Conservation (phyloP, 306 rosid species). For the Sindora glabra region DNA sequence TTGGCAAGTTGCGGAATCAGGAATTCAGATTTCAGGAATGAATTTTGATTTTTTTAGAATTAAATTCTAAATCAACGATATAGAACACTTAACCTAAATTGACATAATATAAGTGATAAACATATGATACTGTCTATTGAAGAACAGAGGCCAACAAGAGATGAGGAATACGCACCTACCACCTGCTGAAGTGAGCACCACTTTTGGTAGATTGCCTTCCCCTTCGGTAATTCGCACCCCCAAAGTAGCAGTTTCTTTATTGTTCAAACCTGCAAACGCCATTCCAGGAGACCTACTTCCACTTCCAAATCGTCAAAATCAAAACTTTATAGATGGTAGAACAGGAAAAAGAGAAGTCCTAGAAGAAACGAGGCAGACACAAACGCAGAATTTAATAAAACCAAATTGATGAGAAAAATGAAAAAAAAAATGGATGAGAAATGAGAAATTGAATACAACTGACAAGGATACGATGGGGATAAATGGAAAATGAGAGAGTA, state of each 20-base stretch:
- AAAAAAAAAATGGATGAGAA: background rate
- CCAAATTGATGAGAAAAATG: background rate
- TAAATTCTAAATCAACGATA: too few relatives aligned
- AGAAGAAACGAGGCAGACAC: background rate
- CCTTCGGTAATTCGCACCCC: slow-evolving; percentile 73
- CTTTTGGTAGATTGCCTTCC: slow-evolving; percentile 75
- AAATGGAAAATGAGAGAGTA: background rate
- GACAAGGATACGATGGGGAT: background rate
- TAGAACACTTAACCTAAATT: too few relatives aligned
- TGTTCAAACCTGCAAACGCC: slow-evolving; percentile 52
- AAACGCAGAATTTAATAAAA: background rate
- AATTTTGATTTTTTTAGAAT: too few relatives aligned
- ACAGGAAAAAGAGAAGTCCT: background rate
- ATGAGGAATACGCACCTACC: slow-evolving; percentile 52
- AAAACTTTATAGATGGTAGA: background rate
- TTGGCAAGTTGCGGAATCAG: too few relatives aligned
- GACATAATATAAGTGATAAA: too few relatives aligned
- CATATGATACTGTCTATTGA: too few relatives aligned
- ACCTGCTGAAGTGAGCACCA: slow-evolving; percentile 56
- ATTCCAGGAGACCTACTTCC: slow-evolving; percentile 34
- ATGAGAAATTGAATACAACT: background rate
- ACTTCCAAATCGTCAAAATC: background rate
- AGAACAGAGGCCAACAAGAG: background rate
- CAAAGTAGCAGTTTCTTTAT: slow-evolving; percentile 23
- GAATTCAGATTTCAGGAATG: too few relatives aligned